phyloP scores from a whole-genome alignment of 1,284 basidiomycete genomes.

The Cryptococcus amylolentus region DNA sequence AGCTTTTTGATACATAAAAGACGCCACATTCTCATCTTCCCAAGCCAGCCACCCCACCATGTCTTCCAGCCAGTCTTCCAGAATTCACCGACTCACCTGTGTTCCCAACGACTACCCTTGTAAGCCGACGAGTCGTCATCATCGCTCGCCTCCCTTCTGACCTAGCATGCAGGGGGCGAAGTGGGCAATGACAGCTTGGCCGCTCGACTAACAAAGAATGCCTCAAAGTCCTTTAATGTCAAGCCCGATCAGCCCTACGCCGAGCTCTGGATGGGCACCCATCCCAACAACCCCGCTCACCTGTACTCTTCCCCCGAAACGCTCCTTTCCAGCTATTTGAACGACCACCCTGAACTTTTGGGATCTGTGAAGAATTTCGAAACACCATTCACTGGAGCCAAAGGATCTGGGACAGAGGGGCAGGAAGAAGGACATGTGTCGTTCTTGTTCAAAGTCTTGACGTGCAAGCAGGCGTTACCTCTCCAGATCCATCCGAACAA shows the following conservation, averaged over 20 bases:
- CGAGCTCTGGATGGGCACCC: slow-evolving; percentile 42
- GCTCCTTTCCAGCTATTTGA: slow-evolving; percentile 21
- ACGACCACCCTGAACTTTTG: slow-evolving; percentile 16
- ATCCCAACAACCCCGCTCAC: slow-evolving; percentile 32
- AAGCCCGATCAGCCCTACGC: slow-evolving; percentile 29
- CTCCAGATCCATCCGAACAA: slow-evolving; percentile 41
- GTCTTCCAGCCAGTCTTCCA: neutral
- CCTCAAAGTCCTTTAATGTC: slow-evolving; percentile 19
- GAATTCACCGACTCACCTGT: neutral
- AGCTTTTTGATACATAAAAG: no score
- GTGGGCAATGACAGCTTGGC: slow-evolving; percentile 30
- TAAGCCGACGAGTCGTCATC: neutral
- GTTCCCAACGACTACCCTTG: slow-evolving; percentile 1
- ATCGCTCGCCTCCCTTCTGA: neutral
- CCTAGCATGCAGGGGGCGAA: slow-evolving; percentile 26
- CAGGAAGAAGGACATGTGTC: slow-evolving; percentile 31
- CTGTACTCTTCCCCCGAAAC: slow-evolving; percentile 15
- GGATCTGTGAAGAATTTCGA: slow-evolving; percentile 26
- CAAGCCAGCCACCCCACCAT: neutral
- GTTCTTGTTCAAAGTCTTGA: slow-evolving; percentile 42
- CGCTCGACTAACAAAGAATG: slow-evolving; percentile 25
- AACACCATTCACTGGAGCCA: slow-evolving; percentile 20
- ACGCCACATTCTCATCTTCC: no score
- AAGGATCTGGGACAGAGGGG: slow-evolving; percentile 17
- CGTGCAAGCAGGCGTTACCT: slow-evolving; percentile 38